Evolutionary conservation across 2,329 filamentous ascomycete species (phyloP).

Genomic region (Fusarium euwallaceae): DNA sequence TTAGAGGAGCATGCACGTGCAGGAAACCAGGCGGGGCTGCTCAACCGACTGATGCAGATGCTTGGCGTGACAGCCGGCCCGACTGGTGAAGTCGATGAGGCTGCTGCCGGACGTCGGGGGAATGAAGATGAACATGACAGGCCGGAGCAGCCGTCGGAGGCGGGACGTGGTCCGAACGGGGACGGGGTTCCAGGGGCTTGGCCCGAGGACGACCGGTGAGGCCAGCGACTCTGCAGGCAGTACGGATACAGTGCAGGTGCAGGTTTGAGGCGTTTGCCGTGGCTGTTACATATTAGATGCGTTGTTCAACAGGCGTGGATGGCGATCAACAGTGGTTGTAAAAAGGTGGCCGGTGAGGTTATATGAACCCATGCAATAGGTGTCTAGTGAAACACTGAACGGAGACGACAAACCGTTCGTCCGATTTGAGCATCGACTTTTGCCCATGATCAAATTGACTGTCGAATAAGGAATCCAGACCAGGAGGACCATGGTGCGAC

Average conservation of each 20-base stretch:
- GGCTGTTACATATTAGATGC: not conserved
- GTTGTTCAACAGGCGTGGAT: not conserved
- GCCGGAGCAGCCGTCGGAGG: conserved; percentile 3
- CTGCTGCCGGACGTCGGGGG: conserved; percentile 21
- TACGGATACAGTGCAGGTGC: conserved; percentile 2
- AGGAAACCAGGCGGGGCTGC: conserved; percentile 46
- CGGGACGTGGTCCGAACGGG: conserved; percentile 16
- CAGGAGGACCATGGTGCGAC: conserved; percentile 5
- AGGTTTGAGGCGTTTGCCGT: not conserved
- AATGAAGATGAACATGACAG: conserved; percentile 14
- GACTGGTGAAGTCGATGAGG: conserved; percentile 27
- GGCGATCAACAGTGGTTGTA: not conserved
- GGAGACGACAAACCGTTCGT: not conserved
- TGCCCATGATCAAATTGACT: not conserved
- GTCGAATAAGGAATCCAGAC: not conserved
- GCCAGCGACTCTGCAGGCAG: conserved; percentile 3
- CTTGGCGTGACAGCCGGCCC: conserved; percentile 32
- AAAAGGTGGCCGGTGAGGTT: not conserved
- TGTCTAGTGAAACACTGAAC: not conserved
- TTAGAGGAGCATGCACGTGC: conserved; percentile 46
- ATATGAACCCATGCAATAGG: not conserved
- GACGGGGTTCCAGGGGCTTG: conserved; percentile 51
- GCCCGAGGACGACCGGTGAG: conserved; percentile 47
- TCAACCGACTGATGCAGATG: conserved; percentile 27
- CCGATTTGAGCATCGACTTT: not conserved